These are phyloP conservation scores for Fusarium miscanthi DNA, from an alignment of 2,329 filamentous ascomycete species.

Conservation along the genomic window DNA sequence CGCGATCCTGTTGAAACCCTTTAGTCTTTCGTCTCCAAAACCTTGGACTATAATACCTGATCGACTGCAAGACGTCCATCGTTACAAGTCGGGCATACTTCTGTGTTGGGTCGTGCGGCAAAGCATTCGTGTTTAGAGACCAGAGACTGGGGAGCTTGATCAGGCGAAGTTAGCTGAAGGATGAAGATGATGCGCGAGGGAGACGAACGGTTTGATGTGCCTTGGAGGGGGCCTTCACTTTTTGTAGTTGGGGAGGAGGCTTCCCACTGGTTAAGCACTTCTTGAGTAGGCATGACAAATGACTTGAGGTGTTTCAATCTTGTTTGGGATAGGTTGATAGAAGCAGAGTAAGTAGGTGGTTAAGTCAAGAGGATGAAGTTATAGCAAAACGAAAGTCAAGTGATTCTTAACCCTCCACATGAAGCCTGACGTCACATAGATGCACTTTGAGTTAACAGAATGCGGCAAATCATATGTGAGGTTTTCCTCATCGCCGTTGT, in stretches of 20 bases:
- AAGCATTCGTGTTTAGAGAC: conserved; percentile 44
- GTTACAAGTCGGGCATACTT: not conserved
- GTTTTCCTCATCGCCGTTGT: not conserved
- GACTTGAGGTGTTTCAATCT: not conserved
- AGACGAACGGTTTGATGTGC: conserved; percentile 15
- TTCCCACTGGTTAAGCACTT: conserved; percentile 37
- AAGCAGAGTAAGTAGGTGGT: not conserved
- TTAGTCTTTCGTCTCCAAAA: not conserved
- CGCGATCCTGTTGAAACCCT: conserved; percentile 26
- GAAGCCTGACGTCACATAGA: conserved; percentile 14
- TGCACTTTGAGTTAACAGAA: not conserved
- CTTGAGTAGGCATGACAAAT: conserved; percentile 34
- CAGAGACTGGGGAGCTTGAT: conserved; percentile 39
- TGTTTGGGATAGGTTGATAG: not conserved
- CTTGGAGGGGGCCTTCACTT: conserved; percentile 38
- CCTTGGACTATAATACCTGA: conserved; percentile 4
- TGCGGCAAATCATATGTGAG: not conserved
- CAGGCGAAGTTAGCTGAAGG: not conserved
- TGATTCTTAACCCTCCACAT: not conserved
- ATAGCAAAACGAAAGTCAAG: not conserved
- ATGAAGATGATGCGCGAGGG: accelerated
- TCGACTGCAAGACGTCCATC: conserved; percentile 14
- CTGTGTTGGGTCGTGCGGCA: conserved; percentile 24
- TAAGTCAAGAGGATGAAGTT: not conserved
- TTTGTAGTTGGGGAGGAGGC: conserved; percentile 22